phyloP scores from a whole-genome alignment of 805 yeast species.

The Lipomyces spencermartinsiae region DNA sequence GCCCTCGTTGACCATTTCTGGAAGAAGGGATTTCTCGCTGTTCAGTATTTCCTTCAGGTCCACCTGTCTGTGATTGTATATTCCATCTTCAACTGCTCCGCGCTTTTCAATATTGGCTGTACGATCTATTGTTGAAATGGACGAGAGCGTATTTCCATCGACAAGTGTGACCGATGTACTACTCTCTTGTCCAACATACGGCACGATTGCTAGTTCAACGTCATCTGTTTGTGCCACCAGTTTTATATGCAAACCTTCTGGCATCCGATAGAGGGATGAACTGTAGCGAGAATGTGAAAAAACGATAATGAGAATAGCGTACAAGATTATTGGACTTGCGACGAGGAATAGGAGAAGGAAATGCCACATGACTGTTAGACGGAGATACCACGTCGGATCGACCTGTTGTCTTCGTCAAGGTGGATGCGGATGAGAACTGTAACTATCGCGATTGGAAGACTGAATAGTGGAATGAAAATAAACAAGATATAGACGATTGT shows the following conservation, averaged over 20 bases:
- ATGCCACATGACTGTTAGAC: neutral
- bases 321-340: neutral
- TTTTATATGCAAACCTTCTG: neutral
- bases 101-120: neutral
- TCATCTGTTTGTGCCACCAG: neutral
- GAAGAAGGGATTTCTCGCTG: neutral
- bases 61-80: neutral
- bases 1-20: neutral
- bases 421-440: neutral
- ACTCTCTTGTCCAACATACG: too few relatives aligned
- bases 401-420: neutral
- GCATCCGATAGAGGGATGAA: neutral
- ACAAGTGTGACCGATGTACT: neutral
- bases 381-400: neutral
- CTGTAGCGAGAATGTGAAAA: neutral
- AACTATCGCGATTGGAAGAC: constrained; percentile 3
- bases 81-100: neutral
- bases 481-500: neutral
- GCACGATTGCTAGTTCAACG: neutral
- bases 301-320: neutral
- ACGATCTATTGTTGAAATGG: neutral
- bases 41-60: neutral
- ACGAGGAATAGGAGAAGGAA: neutral
- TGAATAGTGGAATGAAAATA: neutral
- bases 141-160: neutral